phyloP scores from a whole-genome alignment of 176 grass and related monocot genomes.

The Phyllostachys edulis region DNA sequence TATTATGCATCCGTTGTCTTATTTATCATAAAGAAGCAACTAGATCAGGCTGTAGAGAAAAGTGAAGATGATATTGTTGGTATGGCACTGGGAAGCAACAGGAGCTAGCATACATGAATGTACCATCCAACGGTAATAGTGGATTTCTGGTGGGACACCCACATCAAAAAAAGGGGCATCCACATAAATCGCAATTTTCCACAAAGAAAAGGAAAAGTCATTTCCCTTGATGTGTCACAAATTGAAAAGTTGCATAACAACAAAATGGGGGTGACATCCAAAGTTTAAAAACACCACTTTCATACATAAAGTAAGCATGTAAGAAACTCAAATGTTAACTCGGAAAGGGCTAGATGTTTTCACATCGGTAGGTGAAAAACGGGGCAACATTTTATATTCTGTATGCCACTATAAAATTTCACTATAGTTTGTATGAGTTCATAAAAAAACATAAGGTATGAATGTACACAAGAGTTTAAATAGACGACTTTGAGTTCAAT shows the following conservation, averaged over 20 bases:
- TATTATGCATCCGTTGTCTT: neutral
- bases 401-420: neutral
- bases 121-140: neutral
- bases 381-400: neutral
- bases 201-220: neutral
- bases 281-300: neutral
- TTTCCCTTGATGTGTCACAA: neutral
- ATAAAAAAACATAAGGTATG: neutral
- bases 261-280: neutral
- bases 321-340: neutral
- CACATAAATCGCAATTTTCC: constrained; percentile 9
- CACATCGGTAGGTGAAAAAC: neutral
- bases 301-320: neutral
- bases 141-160: constrained; percentile 26
- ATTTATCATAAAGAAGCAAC: neutral
- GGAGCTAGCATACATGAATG: constrained; percentile 14
- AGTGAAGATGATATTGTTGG: neutral
- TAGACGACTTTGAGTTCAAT: neutral
- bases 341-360: neutral
- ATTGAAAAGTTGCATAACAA: constrained; percentile 15
- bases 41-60: neutral
- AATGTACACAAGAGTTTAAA: neutral
- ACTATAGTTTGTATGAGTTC: neutral
- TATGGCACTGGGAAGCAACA: neutral
- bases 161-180: neutral